Evolutionary conservation across 1,284 basidiomycete species (phyloP).

Genomic region (Sporisorium graminicola): DNA sequence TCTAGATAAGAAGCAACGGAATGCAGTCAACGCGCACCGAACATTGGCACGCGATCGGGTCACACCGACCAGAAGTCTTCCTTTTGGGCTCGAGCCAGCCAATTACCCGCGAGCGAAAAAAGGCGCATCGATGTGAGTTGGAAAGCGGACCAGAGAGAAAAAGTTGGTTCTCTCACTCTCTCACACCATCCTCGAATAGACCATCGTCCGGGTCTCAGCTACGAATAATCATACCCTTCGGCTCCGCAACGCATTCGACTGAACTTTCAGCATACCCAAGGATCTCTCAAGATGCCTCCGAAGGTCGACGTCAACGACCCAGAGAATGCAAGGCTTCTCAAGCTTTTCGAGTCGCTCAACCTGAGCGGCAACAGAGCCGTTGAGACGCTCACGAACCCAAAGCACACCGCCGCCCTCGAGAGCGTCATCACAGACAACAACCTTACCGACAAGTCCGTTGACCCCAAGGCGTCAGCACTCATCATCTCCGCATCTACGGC

Average conservation of each 20-base stretch:
- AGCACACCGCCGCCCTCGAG: conserved; percentile 74
- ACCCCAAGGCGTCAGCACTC: conserved; percentile 84
- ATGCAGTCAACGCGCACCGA: neutral
- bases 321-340: conserved; percentile 73
- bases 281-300: conserved; percentile 71
- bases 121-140: neutral
- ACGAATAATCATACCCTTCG: conserved; percentile 5
- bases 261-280: conserved; percentile 16
- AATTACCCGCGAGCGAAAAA: neutral
- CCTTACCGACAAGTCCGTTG: conserved; percentile 72
- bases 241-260: neutral
- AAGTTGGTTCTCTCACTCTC: neutral
- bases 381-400: conserved; percentile 73
- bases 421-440: conserved; percentile 75
- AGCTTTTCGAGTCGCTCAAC: conserved; percentile 83
- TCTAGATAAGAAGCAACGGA: neutral
- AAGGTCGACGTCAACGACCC: conserved; percentile 74
- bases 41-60: conserved; percentile 8
- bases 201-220: neutral
- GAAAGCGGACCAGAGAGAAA: conserved; percentile 1
- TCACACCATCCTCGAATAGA: neutral
- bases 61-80: neutral
- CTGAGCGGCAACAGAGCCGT: conserved; percentile 82
- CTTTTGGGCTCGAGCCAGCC: conserved; percentile 31
- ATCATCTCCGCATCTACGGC: conserved; percentile 77